Evolutionary conservation across 2,329 filamentous ascomycete species (phyloP), one percentile per base, ranked within the genome.

Genomic region (Chaetomium sp.): DNA sequence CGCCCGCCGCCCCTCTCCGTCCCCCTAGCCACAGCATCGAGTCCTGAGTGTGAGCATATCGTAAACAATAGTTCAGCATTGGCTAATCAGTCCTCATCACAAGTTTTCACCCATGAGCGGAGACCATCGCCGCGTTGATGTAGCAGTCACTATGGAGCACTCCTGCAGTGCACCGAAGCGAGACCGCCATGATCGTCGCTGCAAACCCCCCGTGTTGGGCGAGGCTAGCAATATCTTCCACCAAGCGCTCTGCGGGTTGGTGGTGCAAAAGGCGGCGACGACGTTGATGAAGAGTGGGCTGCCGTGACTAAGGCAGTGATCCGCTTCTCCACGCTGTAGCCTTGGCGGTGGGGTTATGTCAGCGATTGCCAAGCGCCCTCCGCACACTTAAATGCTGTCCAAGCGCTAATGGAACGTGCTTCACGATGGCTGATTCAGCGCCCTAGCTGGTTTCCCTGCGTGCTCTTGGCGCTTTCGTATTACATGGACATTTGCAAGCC

Each of bases 391-490:
- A 55, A 29, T 50, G 38, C 27, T 50, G 38, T 51, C 49, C 31
- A 33, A 55, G 56, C 45, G 27, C 42, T 9, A 38, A 42, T 57
- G 54, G 54, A 57, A 60, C 31, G 16, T 64, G 49, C 58, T 29
- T n/a, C 50, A 10, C 27, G 21, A 19, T 38, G 19, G 63, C 55
- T 65, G 64, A 65, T 62, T 65, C 64, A 63, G 64, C 64, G 45
- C 53, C 58, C 42, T 33, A 9, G 29, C 38, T 42, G 54, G 16
- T 19, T 42, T 19, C 35, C 35, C 35, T 19, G 35, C 35, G 4
- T 42, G n/a, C 12, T 19, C 51, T 49, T 62, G 51, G 59, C 27
- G 7, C 33, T 31, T 31, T 62, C 59, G 59, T 35, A 62, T 49
- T 33, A 10, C 47, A 45, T 9, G 23, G 29, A 51, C 25, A 19